These are phyloP conservation scores for Chytriomyces hyalinus DNA, from an alignment of 192 early-diverging fungal species.

Conservation along the genomic window DNA sequence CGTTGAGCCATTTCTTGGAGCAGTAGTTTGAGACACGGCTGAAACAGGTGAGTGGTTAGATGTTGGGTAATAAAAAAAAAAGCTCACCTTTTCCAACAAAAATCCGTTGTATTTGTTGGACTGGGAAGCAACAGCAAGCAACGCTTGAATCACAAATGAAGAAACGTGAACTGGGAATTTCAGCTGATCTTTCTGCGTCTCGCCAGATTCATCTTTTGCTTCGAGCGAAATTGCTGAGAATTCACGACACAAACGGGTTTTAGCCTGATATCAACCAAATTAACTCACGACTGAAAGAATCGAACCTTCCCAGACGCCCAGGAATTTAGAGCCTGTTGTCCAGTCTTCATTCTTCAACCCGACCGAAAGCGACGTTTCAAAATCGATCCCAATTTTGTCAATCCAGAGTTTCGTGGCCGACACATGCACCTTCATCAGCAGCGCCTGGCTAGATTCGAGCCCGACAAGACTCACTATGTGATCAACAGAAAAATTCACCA, in stretches of 20 bases:
- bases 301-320: constrained; percentile 23
- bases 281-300: neutral
- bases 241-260: neutral
- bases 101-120: constrained; percentile 51
- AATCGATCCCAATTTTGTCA: neutral
- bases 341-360: constrained; percentile 14
- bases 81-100: constrained; percentile 54
- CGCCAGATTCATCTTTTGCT: constrained; percentile 13
- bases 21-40: constrained; percentile 26
- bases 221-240: constrained; percentile 1
- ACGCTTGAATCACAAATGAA: constrained; percentile 39
- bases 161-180: constrained; percentile 53
- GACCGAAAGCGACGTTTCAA: neutral
- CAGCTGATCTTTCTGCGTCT: constrained; percentile 11
- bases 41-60: neutral
- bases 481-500: neutral
- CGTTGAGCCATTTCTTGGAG: constrained; percentile 22
- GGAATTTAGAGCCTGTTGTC: neutral
- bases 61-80: neutral
- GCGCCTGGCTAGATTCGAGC: constrained; percentile 1
- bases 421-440: constrained; percentile 9
- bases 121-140: constrained; percentile 54
- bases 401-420: constrained; percentile 22
- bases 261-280: neutral
- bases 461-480: neutral